Evolutionary conservation across 306 rosid species (phyloP), one percentile per base, ranked within the genome.

Genomic region (Lithocarpus polystachyus): DNA sequence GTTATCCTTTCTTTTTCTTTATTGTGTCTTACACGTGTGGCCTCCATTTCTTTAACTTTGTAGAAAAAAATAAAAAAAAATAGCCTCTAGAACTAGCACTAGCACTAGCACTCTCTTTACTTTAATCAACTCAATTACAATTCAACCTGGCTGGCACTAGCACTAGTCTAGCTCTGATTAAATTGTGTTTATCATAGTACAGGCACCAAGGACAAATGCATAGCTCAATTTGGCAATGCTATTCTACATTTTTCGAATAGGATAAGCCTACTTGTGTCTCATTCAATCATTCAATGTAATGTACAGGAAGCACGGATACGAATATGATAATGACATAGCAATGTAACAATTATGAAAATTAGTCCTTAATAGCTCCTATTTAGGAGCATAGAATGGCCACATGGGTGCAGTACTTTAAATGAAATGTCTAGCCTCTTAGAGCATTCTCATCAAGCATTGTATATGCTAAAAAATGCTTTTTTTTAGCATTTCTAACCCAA

Each of bases 21-120:
- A 28, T 40, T 40, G 12, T 84, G 62, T 29, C 65, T 62, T 71
- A 74, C 89, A 88, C 93, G 93, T 86, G 97, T 89, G 86, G 84
- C 74, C 56, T 22, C 56, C 69, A 57, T 48, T 77, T 11, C n/a
- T 17, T 22, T 51, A 19, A 19, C 60, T 68, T 76, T 72, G 17
- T 3, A 35, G 13, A 10, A 74, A 8, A 40, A 28, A 53, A 23
- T 14, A 8, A 33, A 13, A 20, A 74, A 28, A 53, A 23, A 57
- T 28, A 51, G 31, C 43, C 22, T 64, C 43, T 64, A 6, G 40
- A 35, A 8, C 45, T 40, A 40, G 45, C 45, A 40, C 29, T 28
- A 28, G 29, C 28, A 26, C 11, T 61, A 48, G 14, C 33, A 74
- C 26, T 14, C 31, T 29, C 19, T 62, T 74, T 68, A 13, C 82